phyloP scores from a whole-genome alignment of 768 basidiomycete genomes.

The Termitomyces sp. region DNA sequence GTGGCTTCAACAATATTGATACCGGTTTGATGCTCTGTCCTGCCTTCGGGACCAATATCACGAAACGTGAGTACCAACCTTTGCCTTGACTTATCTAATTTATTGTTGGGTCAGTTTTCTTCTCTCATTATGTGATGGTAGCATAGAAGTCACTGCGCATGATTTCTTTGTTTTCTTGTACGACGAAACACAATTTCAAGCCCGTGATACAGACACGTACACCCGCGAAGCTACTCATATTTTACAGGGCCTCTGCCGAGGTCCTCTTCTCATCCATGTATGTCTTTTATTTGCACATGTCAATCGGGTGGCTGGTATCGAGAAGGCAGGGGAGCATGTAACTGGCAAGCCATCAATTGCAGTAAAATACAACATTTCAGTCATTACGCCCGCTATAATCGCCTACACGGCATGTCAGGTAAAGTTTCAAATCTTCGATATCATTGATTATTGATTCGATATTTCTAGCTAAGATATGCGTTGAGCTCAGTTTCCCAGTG shows the following conservation, averaged over 20 bases:
- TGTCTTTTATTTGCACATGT: not conserved
- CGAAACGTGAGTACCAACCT: not conserved
- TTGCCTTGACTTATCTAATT: not conserved
- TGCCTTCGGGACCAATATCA: not conserved
- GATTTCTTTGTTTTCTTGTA: not conserved
- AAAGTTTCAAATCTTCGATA: not conserved
- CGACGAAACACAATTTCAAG: not conserved
- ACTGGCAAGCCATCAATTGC: not conserved
- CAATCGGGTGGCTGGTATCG: not conserved
- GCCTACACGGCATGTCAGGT: not conserved
- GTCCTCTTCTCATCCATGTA: not conserved
- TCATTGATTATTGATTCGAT: not conserved
- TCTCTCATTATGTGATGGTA: not conserved
- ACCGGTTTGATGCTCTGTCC: not conserved
- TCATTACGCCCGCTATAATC: not conserved
- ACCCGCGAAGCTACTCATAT: not conserved
- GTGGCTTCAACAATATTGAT: not conserved
- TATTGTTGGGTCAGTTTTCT: not conserved
- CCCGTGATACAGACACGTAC: too few relatives aligned
- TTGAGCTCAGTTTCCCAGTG: not conserved
- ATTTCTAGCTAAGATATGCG: not conserved
- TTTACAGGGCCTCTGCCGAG: not conserved
- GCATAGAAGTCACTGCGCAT: not conserved
- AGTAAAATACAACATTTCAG: not conserved
- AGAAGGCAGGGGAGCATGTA: not conserved